These are phyloP conservation scores for Suhomyces faveliae DNA, from an alignment of 805 yeast genomes.

Conservation along the genomic window DNA sequence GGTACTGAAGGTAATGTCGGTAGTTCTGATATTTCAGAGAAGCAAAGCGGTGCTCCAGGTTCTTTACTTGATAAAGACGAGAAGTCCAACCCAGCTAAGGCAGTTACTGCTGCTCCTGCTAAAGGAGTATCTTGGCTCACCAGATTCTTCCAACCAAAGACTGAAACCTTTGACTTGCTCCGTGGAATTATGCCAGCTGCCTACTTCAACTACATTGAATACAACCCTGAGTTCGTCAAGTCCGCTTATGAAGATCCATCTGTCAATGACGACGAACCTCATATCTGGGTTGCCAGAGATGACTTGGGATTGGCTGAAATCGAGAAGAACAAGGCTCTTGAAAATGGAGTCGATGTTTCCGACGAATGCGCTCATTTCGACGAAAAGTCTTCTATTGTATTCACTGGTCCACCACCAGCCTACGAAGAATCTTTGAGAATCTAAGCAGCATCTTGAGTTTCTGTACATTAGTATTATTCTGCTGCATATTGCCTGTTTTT, in stretches of 20 bases:
- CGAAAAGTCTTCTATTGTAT: conserved; percentile 54
- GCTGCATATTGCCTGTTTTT: background rate
- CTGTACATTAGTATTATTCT: background rate
- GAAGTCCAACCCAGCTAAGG: conserved; percentile 4
- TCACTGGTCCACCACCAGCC: conserved; percentile 68
- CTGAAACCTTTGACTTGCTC: conserved; percentile 45
- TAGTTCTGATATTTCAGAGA: conserved; percentile 9
- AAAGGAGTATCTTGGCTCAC: conserved; percentile 29
- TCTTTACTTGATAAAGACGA: conserved; percentile 1
- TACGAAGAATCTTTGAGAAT: conserved; percentile 51
- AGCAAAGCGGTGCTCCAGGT: conserved; percentile 5
- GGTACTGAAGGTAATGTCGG: background rate
- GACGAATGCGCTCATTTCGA: conserved; percentile 58
- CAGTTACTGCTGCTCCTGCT: conserved; percentile 16
- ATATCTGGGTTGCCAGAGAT: conserved; percentile 72
- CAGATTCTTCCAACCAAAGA: conserved; percentile 48
- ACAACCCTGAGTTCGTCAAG: conserved; percentile 39
- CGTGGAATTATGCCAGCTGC: conserved; percentile 45
- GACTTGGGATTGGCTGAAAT: conserved; percentile 62
- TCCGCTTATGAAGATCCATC: conserved; percentile 57
- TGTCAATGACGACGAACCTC: conserved; percentile 54
- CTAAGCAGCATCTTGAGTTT: conserved; percentile 12
- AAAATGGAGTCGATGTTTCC: conserved; percentile 50
- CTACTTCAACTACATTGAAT: conserved; percentile 41
- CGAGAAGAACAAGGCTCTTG: conserved; percentile 56